These are phyloP conservation scores for Schoenoplectus tabernaemontani DNA, from an alignment of 202 grass and related monocot species.

Conservation along the genomic window DNA sequence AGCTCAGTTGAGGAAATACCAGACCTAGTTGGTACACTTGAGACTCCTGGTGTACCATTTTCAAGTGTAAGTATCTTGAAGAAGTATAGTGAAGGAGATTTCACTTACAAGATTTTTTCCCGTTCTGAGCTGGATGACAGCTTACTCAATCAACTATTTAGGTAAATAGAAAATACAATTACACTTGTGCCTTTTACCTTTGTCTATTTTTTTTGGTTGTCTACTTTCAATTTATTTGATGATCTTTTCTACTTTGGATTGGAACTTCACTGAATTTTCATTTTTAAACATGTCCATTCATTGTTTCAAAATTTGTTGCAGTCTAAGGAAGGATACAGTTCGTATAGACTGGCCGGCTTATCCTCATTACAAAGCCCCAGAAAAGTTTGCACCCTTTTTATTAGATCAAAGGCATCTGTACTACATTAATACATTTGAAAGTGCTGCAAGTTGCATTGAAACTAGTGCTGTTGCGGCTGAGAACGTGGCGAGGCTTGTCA, in stretches of 20 bases:
- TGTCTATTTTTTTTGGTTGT: background rate
- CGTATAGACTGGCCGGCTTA: constrained; percentile 84
- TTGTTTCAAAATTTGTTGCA: constrained; percentile 16
- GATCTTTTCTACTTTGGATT: background rate
- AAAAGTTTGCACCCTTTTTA: constrained; percentile 71
- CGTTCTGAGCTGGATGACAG: constrained; percentile 42
- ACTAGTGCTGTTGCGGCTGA: constrained; percentile 69
- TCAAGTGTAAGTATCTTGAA: constrained; percentile 61
- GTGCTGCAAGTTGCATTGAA: constrained; percentile 72
- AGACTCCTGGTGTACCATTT: constrained; percentile 70
- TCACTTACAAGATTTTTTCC: constrained; percentile 78
- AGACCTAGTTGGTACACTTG: constrained; percentile 65
- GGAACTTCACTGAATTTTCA: background rate
- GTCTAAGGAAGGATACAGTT: constrained; percentile 53
- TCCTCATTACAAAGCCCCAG: constrained; percentile 71
- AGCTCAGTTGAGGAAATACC: constrained; percentile 53
- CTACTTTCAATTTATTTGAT: background rate
- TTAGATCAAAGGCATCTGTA: constrained; percentile 76
- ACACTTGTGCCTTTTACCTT: background rate
- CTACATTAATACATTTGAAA: constrained; percentile 92
- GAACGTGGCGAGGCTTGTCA: constrained; percentile 76
- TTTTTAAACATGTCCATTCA: background rate
- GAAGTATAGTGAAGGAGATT: constrained; percentile 55
- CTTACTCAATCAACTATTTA: constrained; percentile 66
- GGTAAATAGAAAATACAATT: constrained; percentile 24